Percentiles rank a stretch among this genome's conserved stretches.
These are phyloP conservation scores for Erodium maritimum DNA, from an alignment of 345 rosid genomes.

Conservation along the genomic window DNA sequence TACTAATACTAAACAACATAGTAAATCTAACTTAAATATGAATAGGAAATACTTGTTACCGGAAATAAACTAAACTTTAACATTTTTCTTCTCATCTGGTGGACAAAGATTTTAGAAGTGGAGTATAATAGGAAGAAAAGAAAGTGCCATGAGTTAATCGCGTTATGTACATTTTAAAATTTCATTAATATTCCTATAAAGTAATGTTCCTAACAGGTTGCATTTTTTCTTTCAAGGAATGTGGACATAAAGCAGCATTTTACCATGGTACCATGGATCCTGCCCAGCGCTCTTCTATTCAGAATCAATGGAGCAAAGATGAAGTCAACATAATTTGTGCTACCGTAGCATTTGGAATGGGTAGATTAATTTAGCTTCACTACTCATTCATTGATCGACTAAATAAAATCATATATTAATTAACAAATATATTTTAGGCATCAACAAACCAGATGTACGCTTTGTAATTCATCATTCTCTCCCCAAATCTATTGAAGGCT, in stretches of 20 bases:
- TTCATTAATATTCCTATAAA: neutral
- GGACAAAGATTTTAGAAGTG: neutral
- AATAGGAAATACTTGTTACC: no score
- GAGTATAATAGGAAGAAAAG: neutral
- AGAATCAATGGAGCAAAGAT: constrained; percentile 98
- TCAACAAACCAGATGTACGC: constrained; percentile 98
- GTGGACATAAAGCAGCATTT: constrained; percentile 90
- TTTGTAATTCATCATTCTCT: constrained; percentile 98
- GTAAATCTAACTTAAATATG: no score
- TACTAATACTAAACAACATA: no score
- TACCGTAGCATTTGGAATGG: constrained; percentile 99
- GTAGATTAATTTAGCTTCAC: constrained; percentile 27
- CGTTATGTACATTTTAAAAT: neutral
- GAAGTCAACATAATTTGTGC: constrained; percentile 95
- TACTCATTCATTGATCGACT: constrained; percentile 10
- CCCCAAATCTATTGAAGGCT: constrained; percentile 98
- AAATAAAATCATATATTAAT: constrained; percentile 12
- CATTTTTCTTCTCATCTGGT: neutral
- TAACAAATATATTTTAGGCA: constrained; percentile 45
- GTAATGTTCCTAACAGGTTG: constrained; percentile 1
- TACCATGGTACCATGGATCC: constrained; percentile 96
- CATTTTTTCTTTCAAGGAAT: constrained; percentile 34
- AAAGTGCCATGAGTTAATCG: neutral
- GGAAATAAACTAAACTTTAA: no score
- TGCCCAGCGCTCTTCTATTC: constrained; percentile 57